Conservation (phyloP, 305 asterid species). For the Fraxinus greggii region DNA sequence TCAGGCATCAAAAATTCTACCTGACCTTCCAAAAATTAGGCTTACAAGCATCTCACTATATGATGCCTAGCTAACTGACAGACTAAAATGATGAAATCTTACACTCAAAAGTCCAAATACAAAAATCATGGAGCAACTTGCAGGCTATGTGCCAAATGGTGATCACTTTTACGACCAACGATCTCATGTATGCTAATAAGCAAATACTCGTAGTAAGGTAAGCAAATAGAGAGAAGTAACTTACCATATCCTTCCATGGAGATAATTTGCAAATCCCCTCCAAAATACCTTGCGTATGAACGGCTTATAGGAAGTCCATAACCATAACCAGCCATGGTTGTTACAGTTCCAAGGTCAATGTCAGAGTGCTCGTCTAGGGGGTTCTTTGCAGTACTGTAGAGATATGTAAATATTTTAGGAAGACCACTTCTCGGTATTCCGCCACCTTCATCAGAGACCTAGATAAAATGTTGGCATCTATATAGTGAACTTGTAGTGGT, state of each 20-base stretch:
- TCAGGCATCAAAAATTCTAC: neutral
- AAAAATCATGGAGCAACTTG: neutral
- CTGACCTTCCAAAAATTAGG: neutral
- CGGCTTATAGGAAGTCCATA: conserved; percentile 97
- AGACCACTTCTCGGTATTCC: conserved; percentile 96
- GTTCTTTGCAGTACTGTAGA: conserved; percentile 86
- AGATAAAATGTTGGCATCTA: conserved; percentile 12
- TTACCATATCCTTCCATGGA: conserved; percentile 99
- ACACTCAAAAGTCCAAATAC: neutral
- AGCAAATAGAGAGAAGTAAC: conserved; percentile 3
- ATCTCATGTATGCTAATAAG: neutral
- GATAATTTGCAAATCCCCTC: conserved; percentile 92
- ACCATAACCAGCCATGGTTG: conserved; percentile 95
- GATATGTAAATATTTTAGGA: conserved; percentile 80
- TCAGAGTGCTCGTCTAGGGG: conserved; percentile 74
- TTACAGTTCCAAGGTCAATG: conserved; percentile 60
- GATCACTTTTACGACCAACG: neutral
- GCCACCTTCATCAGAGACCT: conserved; percentile 99
- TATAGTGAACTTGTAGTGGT: neutral
- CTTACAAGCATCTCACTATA: neutral
- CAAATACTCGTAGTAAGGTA: neutral
- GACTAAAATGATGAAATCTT: neutral
- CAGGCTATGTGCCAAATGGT: neutral
- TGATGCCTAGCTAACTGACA: neutral
- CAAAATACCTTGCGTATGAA: conserved; percentile 88